phyloP scores from a whole-genome alignment of 2,329 filamentous ascomycete genomes.

The Phaeosphaeriaceae sp. region DNA sequence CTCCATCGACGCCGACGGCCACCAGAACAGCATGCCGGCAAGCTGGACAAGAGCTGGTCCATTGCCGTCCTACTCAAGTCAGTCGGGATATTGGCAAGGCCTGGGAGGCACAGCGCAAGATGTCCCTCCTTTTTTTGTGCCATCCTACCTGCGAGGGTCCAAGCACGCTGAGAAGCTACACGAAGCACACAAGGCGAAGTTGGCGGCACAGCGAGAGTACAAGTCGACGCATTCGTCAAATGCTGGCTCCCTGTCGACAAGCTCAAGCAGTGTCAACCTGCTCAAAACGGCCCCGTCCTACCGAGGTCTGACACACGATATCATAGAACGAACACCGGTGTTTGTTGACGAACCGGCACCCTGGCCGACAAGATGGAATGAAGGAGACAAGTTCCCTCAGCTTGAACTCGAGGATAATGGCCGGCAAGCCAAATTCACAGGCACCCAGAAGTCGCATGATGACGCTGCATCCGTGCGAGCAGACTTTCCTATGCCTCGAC shows the following conservation, averaged over 20 bases:
- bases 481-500: conserved; percentile 83
- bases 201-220: conserved; percentile 55
- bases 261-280: conserved; percentile 63
- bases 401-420: conserved; percentile 79
- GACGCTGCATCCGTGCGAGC: conserved; percentile 85
- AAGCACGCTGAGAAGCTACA: conserved; percentile 79
- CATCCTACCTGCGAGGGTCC: conserved; percentile 81
- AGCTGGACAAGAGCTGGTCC: conserved; percentile 53
- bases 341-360: conserved; percentile 68
- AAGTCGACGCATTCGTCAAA: conserved; percentile 54
- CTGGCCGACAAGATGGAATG: conserved; percentile 85
- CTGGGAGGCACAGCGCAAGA: conserved; percentile 33
- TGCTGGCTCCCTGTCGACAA: conserved; percentile 58
- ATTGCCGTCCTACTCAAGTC: conserved; percentile 56
- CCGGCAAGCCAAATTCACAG: conserved; percentile 69
- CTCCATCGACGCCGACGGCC: conserved; percentile 58
- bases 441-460: conserved; percentile 64
- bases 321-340: conserved; percentile 75
- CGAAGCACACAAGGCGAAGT: conserved; percentile 69
- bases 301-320: conserved; percentile 80
- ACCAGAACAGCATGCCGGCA: conserved; percentile 51
- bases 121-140: conserved; percentile 71
- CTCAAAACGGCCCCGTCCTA: conserved; percentile 70
- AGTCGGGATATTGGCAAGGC: conserved; percentile 49
- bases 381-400: conserved; percentile 72